A percentile compares a stretch with the other conserved stretches of the same genome.
phyloP scores from a whole-genome alignment of 441 rosid species.

The Theobroma grandiflorum region DNA sequence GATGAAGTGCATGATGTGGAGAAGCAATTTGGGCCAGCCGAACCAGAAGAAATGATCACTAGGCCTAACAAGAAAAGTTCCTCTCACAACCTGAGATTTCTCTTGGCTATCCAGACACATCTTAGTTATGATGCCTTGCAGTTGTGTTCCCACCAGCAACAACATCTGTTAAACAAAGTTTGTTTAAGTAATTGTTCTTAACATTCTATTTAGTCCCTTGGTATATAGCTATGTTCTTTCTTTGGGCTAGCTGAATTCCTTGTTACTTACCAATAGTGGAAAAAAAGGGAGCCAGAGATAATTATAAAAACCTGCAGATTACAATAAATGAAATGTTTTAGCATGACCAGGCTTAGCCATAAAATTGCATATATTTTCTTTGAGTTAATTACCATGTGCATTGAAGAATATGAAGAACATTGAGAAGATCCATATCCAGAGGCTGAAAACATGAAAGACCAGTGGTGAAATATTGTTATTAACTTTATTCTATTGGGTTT shows the following conservation, averaged over 20 bases:
- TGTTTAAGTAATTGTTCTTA: background rate
- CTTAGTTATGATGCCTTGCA: slow-evolving; percentile 65
- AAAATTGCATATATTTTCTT: background rate
- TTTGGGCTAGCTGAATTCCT: background rate
- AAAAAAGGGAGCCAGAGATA: slow-evolving; percentile 69
- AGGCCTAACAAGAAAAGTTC: slow-evolving; percentile 64
- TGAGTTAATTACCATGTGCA: slow-evolving; percentile 51
- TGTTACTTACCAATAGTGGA: slow-evolving; percentile 52
- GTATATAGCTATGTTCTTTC: background rate
- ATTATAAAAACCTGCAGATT: slow-evolving; percentile 54
- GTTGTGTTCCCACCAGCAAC: slow-evolving; percentile 66
- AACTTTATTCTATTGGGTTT: background rate
- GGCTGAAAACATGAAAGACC: slow-evolving; percentile 38
- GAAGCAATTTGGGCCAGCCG: slow-evolving; percentile 58
- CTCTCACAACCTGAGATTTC: slow-evolving; percentile 60
- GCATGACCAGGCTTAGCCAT: background rate
- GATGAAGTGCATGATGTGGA: slow-evolving; percentile 67
- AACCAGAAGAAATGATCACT: slow-evolving; percentile 78
- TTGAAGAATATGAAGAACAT: slow-evolving; percentile 59
- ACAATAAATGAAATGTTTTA: background rate
- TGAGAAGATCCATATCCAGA: slow-evolving; percentile 61
- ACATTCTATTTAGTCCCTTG: background rate
- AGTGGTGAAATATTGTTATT: background rate
- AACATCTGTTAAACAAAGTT: slow-evolving; percentile 48
- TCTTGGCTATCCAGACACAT: slow-evolving; percentile 59